Evolutionary conservation across 2,329 filamentous ascomycete genomes (phyloP).

Genomic region (Microthyrium microscopicum): DNA sequence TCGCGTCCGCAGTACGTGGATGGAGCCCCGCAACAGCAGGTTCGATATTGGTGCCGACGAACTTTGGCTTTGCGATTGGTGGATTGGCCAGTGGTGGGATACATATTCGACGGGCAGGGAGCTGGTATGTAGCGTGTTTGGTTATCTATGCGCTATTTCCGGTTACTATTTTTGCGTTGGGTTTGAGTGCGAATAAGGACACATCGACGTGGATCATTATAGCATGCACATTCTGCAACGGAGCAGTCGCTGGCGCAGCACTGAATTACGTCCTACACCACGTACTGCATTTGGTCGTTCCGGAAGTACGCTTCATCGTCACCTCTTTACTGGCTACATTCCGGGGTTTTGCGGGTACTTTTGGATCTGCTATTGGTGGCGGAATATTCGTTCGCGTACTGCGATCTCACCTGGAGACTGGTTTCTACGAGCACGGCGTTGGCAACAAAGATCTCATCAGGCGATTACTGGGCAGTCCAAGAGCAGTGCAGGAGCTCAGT

Average conservation of each 20-base stretch:
- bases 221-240: slow-evolving; percentile 61
- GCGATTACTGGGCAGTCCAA: slow-evolving; percentile 42
- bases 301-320: slow-evolving; percentile 54
- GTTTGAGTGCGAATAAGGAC: slow-evolving; percentile 34
- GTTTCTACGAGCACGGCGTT: slow-evolving; percentile 34
- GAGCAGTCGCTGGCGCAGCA: slow-evolving; percentile 52
- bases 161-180: slow-evolving; percentile 34
- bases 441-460: slow-evolving; percentile 30
- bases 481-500: slow-evolving; percentile 31
- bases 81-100: slow-evolving; percentile 57
- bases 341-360: slow-evolving; percentile 64
- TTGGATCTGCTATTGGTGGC: slow-evolving; percentile 64
- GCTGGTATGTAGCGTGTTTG: slow-evolving; percentile 53
- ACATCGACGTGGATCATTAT: slow-evolving; percentile 27
- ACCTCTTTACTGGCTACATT: slow-evolving; percentile 65
- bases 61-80: slow-evolving; percentile 59
- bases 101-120: slow-evolving; percentile 56
- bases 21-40: slow-evolving; percentile 56
- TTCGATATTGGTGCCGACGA: slow-evolving; percentile 64
- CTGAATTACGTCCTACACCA: slow-evolving; percentile 74
- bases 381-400: slow-evolving; percentile 55
- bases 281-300: slow-evolving; percentile 52
- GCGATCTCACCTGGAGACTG: slow-evolving; percentile 34
- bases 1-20: slow-evolving; percentile 58
- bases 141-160: slow-evolving; percentile 46